Evolutionary conservation across 2,329 filamentous ascomycete species (phyloP).

Genomic region (Akanthomyces lecanii): DNA sequence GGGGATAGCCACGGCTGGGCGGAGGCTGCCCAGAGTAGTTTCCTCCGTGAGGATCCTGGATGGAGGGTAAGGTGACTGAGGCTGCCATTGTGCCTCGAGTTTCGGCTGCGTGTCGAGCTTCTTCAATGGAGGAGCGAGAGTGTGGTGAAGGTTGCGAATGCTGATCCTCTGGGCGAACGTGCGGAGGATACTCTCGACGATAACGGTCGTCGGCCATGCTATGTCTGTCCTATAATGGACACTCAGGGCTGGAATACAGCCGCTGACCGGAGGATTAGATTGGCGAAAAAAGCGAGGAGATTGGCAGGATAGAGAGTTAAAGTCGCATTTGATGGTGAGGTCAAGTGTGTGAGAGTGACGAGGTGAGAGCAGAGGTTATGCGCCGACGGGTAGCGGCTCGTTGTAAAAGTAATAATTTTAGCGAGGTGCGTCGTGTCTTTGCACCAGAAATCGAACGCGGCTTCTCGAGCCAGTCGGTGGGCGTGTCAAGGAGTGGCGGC

Average conservation of each 20-base stretch:
- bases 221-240: constrained; percentile 23
- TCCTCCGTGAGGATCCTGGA: constrained; percentile 41
- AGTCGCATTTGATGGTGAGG: constrained; percentile 16
- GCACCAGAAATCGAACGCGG: not conserved
- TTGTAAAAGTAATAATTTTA: not conserved
- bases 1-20: constrained; percentile 31
- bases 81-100: constrained; percentile 38
- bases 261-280: constrained; percentile 23
- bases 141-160: constrained; percentile 40
- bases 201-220: constrained; percentile 39
- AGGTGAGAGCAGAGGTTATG: constrained; percentile 19
- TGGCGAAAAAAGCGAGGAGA: not conserved
- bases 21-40: constrained; percentile 31
- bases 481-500: constrained; percentile 8
- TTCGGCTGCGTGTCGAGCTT: constrained; percentile 30
- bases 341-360: constrained; percentile 18
- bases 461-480: not conserved
- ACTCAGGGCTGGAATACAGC: constrained; percentile 19
- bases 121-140: constrained; percentile 36
- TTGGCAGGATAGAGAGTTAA: constrained; percentile 17
- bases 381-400: not conserved
- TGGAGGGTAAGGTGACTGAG: constrained; percentile 46
- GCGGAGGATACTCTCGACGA: constrained; percentile 35
- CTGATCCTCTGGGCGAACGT: constrained; percentile 35
- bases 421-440: not conserved